phyloP scores from a whole-genome alignment of 2,329 filamentous ascomycete species.

The Aulographum hederae region DNA sequence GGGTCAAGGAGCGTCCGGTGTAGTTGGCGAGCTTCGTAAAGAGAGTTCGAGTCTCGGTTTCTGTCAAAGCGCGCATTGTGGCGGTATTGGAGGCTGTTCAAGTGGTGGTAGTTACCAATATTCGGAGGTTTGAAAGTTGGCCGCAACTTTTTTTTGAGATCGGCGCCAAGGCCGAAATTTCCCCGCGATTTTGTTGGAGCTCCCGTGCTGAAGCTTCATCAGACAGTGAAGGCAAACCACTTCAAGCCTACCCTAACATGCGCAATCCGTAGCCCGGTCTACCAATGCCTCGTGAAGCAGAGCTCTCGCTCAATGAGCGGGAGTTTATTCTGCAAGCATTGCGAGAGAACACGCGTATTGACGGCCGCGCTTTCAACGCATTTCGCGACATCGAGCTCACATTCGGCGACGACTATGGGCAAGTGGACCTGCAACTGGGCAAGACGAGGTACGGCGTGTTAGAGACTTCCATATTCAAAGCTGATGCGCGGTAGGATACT shows the following conservation, averaged over 20 bases:
- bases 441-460: conserved; percentile 55
- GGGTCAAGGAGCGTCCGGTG: conserved; percentile 69
- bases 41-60: conserved; percentile 59
- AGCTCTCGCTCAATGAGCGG: conserved; percentile 77
- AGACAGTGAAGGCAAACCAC: no score
- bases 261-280: no score
- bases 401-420: conserved; percentile 83
- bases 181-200: neutral
- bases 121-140: conserved; percentile 1
- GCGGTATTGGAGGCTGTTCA: no score
- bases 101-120: conserved; percentile 2
- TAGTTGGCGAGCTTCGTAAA: conserved; percentile 92
- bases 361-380: conserved; percentile 65
- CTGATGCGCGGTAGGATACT: conserved; percentile 40
- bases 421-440: conserved; percentile 71
- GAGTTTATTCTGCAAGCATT: conserved; percentile 74
- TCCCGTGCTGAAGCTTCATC: no score
- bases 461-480: conserved; percentile 6
- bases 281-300: conserved; percentile 93
- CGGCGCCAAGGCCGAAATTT: conserved; percentile 2
- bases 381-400: conserved; percentile 60
- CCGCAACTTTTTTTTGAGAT: neutral
- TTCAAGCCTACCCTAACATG: no score
- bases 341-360: conserved; percentile 61
- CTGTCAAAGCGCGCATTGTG: conserved; percentile 67